A percentile compares a stretch with the other conserved stretches of the same genome.
Conservation (phyloP, 164 flowering plant genomes). For the Magnolia kwangsiensis region DNA sequence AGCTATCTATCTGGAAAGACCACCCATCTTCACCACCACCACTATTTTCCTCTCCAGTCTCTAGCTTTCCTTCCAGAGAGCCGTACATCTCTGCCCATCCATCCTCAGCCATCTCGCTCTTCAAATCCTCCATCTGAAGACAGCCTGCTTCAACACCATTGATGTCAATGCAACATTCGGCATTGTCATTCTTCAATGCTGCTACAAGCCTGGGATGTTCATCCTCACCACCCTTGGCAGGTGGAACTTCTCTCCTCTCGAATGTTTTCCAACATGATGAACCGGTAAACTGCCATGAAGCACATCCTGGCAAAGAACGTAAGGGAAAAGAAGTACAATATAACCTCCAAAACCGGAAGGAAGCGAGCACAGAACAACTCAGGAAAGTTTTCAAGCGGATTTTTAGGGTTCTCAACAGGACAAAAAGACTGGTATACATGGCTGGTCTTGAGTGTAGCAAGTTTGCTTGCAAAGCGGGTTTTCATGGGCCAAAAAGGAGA, state of each 20-base stretch:
- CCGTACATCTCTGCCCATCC: not conserved
- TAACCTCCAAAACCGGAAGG: constrained; percentile 10
- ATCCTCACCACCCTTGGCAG: constrained; percentile 1
- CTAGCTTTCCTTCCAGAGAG: not conserved
- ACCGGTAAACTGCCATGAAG: constrained; percentile 4
- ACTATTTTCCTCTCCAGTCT: not conserved
- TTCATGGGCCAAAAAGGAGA: constrained; percentile 1
- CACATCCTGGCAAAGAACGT: constrained; percentile 11
- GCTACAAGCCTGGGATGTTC: not conserved
- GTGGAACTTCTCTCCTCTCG: not conserved
- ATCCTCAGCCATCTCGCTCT: not conserved
- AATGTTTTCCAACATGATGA: not conserved
- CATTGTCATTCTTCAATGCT: not conserved
- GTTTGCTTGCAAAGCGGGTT: not conserved
- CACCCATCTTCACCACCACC: constrained; percentile 4
- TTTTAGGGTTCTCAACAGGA: constrained; percentile 1
- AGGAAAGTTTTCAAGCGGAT: constrained; percentile 2
- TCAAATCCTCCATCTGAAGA: not conserved
- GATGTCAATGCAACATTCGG: constrained; percentile 2
- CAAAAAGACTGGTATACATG: constrained; percentile 2
- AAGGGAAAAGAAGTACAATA: constrained; percentile 10
- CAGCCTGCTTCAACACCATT: not conserved
- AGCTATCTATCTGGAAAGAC: not conserved
- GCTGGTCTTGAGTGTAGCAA: not conserved
- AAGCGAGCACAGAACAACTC: not conserved